These are phyloP conservation scores for Silene uniflora DNA, from an alignment of 148 eudicot species.

Conservation along the genomic window DNA sequence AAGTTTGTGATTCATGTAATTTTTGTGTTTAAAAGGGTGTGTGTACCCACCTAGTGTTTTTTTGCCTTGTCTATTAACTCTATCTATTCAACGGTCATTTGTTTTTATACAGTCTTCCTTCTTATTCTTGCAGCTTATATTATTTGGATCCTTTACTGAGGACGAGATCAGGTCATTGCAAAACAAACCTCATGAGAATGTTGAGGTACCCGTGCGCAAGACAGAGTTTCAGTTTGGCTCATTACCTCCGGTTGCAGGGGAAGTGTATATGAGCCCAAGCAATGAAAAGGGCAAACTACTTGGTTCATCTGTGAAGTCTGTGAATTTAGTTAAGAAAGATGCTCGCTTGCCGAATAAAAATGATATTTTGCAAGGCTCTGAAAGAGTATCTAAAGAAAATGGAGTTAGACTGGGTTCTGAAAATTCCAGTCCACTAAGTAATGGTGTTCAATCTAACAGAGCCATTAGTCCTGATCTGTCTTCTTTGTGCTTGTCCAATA, in stretches of 20 bases:
- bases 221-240: constrained; percentile 47
- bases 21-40: not conserved
- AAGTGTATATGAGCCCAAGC: constrained; percentile 38
- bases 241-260: constrained; percentile 32
- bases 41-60: not conserved
- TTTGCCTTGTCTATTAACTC: no score
- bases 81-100: not conserved
- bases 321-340: constrained; percentile 26
- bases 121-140: constrained; percentile 41
- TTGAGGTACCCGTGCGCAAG: constrained; percentile 27
- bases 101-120: constrained; percentile 1
- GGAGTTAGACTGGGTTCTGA: constrained; percentile 30
- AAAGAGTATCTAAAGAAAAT: constrained; percentile 36
- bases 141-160: constrained; percentile 79
- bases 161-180: constrained; percentile 48
- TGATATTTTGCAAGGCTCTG: constrained; percentile 27
- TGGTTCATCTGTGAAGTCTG: constrained; percentile 32
- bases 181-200: constrained; percentile 27
- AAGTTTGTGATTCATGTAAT: not conserved
- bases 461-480: constrained; percentile 28
- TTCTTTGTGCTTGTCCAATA: constrained; percentile 29
- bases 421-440: constrained; percentile 19
- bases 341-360: constrained; percentile 12
- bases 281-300: constrained; percentile 25
- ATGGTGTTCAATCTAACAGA: constrained; percentile 37